Evolutionary conservation across 2,329 filamentous ascomycete genomes (phyloP), one percentile per base, ranked within the genome.

Genomic region (Alternaria gansuensis): DNA sequence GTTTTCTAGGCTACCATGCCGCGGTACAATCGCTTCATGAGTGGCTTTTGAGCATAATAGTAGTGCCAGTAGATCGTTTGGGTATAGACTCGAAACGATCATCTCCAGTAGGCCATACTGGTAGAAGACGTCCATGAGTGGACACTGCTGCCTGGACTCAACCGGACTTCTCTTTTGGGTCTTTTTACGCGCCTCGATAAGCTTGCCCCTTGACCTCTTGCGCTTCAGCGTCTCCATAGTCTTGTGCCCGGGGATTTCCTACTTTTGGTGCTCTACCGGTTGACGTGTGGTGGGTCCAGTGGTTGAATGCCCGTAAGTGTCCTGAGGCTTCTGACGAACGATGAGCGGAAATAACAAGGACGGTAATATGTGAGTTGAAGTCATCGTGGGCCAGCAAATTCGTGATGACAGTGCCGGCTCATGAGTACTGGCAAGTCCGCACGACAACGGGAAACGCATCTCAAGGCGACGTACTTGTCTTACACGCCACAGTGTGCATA

Each of bases 91-190:
- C 3, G 68, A 65, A 13, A 67, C 55, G 34, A 76, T 65, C 11
- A 59, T 56, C 17, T 68, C 60, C 28, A 76, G 58, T n/a, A 75
- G 51, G 9, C 70, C 71, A 33, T 76, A 76, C 44, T 75, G 67
- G 10, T 60, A 56, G 8, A 75, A 50, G 24, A 69, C 52, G 10
- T 51, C 53, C 13, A 69, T 40, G 1, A 76, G 54, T 5, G 45
- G 64, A 59, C 69, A 71, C 34, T 28, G 17, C 23, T 50, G 28
- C 11, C 17, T 17, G n/a, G 48, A 4, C 21, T 11, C 48, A 5
- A 24, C 40, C 39, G 26, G 26, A 9, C 21, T 21, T 8, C 49
- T 37, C 33, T 40, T 41, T 17, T 23, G 48, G n/a, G 29, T 51
- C 37, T 68, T 69, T 33, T 69, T 68, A 29, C 48, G 34, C 34